Evolutionary conservation across 148 eudicot species (phyloP), one percentile per base, ranked within the genome.

Genomic region (Arbutus unedo): DNA sequence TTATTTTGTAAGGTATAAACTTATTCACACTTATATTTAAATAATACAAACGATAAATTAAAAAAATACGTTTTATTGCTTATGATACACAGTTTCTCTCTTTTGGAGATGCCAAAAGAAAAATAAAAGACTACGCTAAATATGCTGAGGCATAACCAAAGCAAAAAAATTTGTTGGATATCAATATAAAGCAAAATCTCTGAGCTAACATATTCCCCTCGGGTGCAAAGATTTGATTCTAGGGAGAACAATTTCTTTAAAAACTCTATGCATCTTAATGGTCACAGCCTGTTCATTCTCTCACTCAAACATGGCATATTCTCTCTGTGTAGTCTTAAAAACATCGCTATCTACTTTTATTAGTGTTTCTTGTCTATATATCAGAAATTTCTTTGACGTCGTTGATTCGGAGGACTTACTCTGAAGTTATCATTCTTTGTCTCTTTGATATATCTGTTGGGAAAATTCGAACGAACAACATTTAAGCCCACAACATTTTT

Each of bases 181-280:
- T 41, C 38, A 21, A 38, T 4, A 15, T 18, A 78, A 59, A 43
- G 53, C 53, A 78, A 41, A 78, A 79, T 64, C 48, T 66, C 3
- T 19, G 73, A 64, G 74, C 74, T 25, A 16, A 38, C 13, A 38
- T 71, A 23, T 79, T 79, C 73, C 21, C 45, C 54, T 66, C 31
- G 21, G 38, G 0, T 48, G 6, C 13, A 48, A 66, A 31, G 59
- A 79, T 79, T 79, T 79, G 82, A 79, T 79, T 79, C 82, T 19
- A 0, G 44, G 11, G 3, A 44, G 53, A 60, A 16, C 10, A 14
- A 19, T 44, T 79, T 79, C 48, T 15, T 8, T 6, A 0, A 59
- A 14, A 48, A 56, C 23, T 16, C 31, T 43, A 38, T 49, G 53
- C 76, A 44, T 54, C 56, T 14, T 74, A 2, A 31, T 31, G 44